Evolutionary conservation across 345 rosid species (phyloP).

Genomic region (Bruguiera parviflora): DNA sequence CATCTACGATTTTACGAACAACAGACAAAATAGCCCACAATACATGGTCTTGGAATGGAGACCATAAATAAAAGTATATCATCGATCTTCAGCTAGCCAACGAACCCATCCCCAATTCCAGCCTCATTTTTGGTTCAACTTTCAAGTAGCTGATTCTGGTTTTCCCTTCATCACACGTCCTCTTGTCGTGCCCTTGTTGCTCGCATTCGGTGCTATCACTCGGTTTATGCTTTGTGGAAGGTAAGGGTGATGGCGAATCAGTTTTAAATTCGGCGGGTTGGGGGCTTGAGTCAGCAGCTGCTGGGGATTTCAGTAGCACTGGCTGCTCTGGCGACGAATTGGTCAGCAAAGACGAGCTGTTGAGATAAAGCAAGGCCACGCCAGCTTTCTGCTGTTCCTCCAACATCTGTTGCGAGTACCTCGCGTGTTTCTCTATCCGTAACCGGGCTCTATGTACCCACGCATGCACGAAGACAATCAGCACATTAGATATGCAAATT

Average conservation of each 20-base stretch:
- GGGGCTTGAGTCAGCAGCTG: constrained; percentile 1
- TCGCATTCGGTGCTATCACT: constrained; percentile 21
- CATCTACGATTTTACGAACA: too few relatives aligned
- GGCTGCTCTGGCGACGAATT: constrained; percentile 30
- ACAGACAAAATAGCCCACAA: too few relatives aligned
- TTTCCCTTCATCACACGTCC: constrained; percentile 30
- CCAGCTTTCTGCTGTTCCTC: constrained; percentile 81
- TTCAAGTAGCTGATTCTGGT: not conserved
- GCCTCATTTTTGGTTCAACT: too few relatives aligned
- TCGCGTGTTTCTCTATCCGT: constrained; percentile 88
- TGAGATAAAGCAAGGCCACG: constrained; percentile 35
- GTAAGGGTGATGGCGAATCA: constrained; percentile 27
- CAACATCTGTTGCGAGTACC: constrained; percentile 68
- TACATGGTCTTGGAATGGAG: too few relatives aligned
- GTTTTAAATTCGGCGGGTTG: constrained; percentile 33
- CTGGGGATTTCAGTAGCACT: constrained; percentile 24
- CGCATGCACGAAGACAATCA: not conserved
- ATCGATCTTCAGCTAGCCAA: too few relatives aligned
- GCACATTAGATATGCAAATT: too few relatives aligned
- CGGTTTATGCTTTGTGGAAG: constrained; percentile 32
- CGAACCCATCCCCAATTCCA: too few relatives aligned
- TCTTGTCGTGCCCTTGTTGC: constrained; percentile 38
- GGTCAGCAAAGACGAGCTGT: constrained; percentile 32
- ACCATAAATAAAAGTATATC: too few relatives aligned
- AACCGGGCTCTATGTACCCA: constrained; percentile 71